Conservation (phyloP, 176 grass and related monocot genomes). For the Juncus inflexus region DNA sequence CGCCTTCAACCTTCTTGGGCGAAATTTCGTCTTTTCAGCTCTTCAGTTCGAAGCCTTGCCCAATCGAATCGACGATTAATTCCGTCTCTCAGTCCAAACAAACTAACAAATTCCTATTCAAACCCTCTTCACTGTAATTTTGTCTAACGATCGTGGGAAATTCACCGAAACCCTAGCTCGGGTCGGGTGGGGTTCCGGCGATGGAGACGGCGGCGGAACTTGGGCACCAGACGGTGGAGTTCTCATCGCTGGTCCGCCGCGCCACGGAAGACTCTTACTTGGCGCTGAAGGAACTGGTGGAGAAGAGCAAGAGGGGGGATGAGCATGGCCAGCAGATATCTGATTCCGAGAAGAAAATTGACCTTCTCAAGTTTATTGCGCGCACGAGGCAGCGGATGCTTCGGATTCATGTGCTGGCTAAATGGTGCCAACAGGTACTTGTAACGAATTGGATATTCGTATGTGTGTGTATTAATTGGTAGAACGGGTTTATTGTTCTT, state of each 20-base stretch:
- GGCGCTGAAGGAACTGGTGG: slow-evolving; percentile 84
- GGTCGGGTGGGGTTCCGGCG: neutral
- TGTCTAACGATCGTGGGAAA: too few species aligned
- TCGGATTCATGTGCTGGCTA: slow-evolving; percentile 92
- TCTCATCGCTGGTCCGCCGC: slow-evolving; percentile 71
- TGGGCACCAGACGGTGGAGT: slow-evolving; percentile 86
- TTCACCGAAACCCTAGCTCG: too few species aligned
- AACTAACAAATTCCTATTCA: too few species aligned
- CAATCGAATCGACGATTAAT: too few species aligned
- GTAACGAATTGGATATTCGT: too few species aligned
- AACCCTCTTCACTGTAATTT: too few species aligned
- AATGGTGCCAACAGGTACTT: slow-evolving; percentile 95
- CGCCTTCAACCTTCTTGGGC: too few species aligned
- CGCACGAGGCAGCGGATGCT: slow-evolving; percentile 96
- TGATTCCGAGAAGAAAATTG: slow-evolving; percentile 96
- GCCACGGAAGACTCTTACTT: slow-evolving; percentile 91
- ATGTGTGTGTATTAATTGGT: neutral
- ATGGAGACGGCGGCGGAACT: slow-evolving; percentile 58
- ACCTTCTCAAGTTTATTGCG: slow-evolving; percentile 94
- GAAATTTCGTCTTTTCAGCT: too few species aligned
- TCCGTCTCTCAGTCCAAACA: too few species aligned
- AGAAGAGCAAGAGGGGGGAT: slow-evolving; percentile 55
- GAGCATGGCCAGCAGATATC: slow-evolving; percentile 57
- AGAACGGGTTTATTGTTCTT: too few species aligned
- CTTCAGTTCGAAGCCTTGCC: too few species aligned